These are phyloP conservation scores for Paramarasmius palmivorus DNA, from an alignment of 1,284 basidiomycete genomes.

Conservation along the genomic window DNA sequence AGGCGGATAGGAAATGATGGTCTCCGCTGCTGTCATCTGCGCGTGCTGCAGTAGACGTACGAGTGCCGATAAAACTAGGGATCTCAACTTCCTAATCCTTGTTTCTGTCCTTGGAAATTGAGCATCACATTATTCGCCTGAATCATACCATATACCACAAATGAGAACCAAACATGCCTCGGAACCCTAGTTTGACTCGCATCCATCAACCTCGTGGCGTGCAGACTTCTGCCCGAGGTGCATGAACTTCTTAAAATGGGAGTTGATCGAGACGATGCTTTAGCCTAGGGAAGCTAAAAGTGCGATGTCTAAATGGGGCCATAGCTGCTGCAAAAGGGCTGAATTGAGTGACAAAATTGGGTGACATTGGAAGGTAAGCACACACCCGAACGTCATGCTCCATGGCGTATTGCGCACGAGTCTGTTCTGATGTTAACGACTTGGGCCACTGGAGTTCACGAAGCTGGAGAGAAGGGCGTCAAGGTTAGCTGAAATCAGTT, in stretches of 20 bases:
- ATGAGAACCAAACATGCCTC: not conserved
- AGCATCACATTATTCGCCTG: not conserved
- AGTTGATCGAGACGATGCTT: not conserved
- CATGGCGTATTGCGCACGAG: too few relatives aligned
- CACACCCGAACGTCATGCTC: too few relatives aligned
- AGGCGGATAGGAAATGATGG: not conserved
- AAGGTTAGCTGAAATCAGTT: too few relatives aligned
- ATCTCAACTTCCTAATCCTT: not conserved
- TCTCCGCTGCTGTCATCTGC: conserved; percentile 1
- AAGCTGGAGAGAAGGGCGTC: too few relatives aligned
- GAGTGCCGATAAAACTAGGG: not conserved
- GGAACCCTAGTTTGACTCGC: not conserved
- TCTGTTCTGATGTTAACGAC: too few relatives aligned
- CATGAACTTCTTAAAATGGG: not conserved
- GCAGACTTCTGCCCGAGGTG: not conserved
- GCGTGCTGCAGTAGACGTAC: too few relatives aligned
- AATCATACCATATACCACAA: not conserved
- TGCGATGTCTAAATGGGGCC: too few relatives aligned
- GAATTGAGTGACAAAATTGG: too few relatives aligned
- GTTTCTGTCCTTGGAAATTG: not conserved
- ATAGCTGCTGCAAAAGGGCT: too few relatives aligned
- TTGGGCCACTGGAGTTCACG: too few relatives aligned
- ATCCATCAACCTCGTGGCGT: conserved; percentile 2
- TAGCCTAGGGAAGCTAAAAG: not conserved
- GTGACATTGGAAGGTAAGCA: too few relatives aligned